Evolutionary conservation across 805 yeast species (phyloP).

Genomic region (Komagataella pseudopastoris): DNA sequence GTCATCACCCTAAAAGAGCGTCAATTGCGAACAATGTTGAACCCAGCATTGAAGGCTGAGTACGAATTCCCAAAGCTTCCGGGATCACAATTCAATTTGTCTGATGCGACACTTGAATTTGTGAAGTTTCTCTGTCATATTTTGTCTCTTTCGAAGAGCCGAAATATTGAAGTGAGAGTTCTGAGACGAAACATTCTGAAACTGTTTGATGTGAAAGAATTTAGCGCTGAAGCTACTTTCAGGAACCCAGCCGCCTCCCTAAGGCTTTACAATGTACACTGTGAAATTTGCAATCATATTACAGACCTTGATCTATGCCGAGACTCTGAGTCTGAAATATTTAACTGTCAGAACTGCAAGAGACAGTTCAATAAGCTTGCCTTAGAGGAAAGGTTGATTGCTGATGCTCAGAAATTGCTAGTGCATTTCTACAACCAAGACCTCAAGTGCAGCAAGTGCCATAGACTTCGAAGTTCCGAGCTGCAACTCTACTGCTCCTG

Average conservation of each 20-base stretch:
- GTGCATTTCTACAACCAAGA: slow-evolving; percentile 70
- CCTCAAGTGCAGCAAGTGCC: slow-evolving; percentile 67
- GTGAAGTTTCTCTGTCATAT: slow-evolving; percentile 68
- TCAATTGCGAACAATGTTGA: slow-evolving; percentile 42
- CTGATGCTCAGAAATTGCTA: slow-evolving; percentile 40
- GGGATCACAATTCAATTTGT: slow-evolving; percentile 47
- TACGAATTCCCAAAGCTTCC: slow-evolving; percentile 68
- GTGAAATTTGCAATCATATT: slow-evolving; percentile 66
- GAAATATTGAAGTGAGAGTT: slow-evolving; percentile 60
- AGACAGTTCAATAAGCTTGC: slow-evolving; percentile 49
- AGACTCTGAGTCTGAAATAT: slow-evolving; percentile 35
- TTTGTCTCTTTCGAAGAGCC: slow-evolving; percentile 46
- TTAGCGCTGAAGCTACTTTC: slow-evolving; percentile 63
- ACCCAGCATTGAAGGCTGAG: slow-evolving; percentile 47
- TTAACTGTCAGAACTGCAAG: slow-evolving; percentile 59
- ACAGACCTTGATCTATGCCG: slow-evolving; percentile 76
- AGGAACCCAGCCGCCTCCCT: slow-evolving; percentile 64
- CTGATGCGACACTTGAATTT: slow-evolving; percentile 68
- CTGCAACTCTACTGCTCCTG: slow-evolving; percentile 71
- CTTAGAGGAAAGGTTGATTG: slow-evolving; percentile 69
- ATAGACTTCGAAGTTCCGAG: slow-evolving; percentile 48
- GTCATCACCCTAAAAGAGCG: slow-evolving; percentile 48
- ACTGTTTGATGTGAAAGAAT: slow-evolving; percentile 72
- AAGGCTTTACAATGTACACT: slow-evolving; percentile 51
- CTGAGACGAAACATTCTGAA: slow-evolving; percentile 63